Evolutionary conservation across 371 early-diverging fungal species (phyloP).

Genomic region (Apophysomyces ossiformis): DNA sequence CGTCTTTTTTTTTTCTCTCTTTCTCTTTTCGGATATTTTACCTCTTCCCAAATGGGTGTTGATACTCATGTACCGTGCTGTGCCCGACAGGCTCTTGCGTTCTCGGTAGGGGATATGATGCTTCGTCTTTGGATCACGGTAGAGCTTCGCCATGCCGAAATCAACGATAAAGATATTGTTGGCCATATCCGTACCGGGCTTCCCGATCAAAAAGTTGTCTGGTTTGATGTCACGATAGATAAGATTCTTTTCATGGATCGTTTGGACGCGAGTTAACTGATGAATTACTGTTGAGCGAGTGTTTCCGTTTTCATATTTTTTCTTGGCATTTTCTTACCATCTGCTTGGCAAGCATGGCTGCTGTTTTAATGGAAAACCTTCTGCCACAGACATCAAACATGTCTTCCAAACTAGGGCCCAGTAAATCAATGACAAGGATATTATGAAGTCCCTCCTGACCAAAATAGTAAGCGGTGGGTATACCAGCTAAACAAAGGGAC

Average conservation of each 20-base stretch:
- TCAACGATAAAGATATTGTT: constrained; percentile 75
- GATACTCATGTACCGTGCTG: constrained; percentile 91
- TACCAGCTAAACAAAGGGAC: constrained; percentile 56
- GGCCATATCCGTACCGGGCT: constrained; percentile 55
- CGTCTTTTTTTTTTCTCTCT: background rate
- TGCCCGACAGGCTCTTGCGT: constrained; percentile 85
- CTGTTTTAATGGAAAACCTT: constrained; percentile 91
- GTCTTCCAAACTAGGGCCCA: constrained; percentile 96
- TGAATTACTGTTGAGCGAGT: background rate
- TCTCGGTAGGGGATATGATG: constrained; percentile 83
- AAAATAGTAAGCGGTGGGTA: constrained; percentile 89
- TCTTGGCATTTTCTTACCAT: constrained; percentile 62
- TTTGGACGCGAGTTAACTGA: constrained; percentile 85
- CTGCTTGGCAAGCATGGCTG: constrained; percentile 93
- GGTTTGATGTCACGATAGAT: constrained; percentile 99
- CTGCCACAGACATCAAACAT: constrained; percentile 93
- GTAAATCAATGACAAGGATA: constrained; percentile 92
- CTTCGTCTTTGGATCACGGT: constrained; percentile 79
- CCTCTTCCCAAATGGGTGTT: constrained; percentile 85
- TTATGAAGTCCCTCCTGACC: constrained; percentile 94
- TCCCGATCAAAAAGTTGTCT: constrained; percentile 94
- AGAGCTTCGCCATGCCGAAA: constrained; percentile 92
- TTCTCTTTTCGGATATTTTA: constrained; percentile 3
- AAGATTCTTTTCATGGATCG: constrained; percentile 90
- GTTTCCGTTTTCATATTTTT: background rate